Base-by-base conservation (phyloP, 2,329 filamentous ascomycete species). In the Pseudogymnoascus pannorum region DNA sequence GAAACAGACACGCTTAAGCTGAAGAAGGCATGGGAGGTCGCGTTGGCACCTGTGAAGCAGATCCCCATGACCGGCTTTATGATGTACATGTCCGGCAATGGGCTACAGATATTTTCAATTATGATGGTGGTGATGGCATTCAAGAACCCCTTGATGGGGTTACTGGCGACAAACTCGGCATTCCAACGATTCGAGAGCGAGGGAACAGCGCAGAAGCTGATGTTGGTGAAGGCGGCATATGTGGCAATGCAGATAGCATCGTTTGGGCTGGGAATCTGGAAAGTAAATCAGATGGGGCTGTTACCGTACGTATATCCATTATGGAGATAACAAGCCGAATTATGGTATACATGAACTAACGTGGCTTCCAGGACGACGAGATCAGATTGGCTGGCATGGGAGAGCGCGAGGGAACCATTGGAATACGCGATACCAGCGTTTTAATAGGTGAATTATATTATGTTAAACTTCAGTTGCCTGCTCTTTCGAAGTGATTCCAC, bases 91-190 rank as follows among this genome's bases (percentile, higher is more conserved):
- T 95, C 93, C 31, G 94, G 94, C 71, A 99, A 97, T 78, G 92
- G 91, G 64, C 84, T 99, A 54, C 94, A 99, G 74, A 97, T 99
- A 67, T 99, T 99, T 80, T 95, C 89, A 76, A 97, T 99, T 76
- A 97, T 97, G 91, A 99, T 97, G 92, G 93, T 97, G 16, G 92
- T 93, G 71, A 97, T 97, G 89, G 87, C 96, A 51, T 99, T 99
- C 82, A 97, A 97, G 81, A 95, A 90, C 67, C 94, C 94, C 8
- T 82, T 99, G 64, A 85, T 91, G 75, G 94, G 92, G 33, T 78
- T 97, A 51, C 76, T 96, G 64, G 85, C 80, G 67, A 93, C 93
- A 57, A 92, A 94, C 72, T 84, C 87, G 71, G 90, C 89, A n/a
- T 97, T 99, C 74, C 85, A 91, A 72, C 87, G 88, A 64, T 96